These are phyloP conservation scores for Emergomyces pasteurianus DNA, from an alignment of 2,329 filamentous ascomycete species.

Conservation along the genomic window DNA sequence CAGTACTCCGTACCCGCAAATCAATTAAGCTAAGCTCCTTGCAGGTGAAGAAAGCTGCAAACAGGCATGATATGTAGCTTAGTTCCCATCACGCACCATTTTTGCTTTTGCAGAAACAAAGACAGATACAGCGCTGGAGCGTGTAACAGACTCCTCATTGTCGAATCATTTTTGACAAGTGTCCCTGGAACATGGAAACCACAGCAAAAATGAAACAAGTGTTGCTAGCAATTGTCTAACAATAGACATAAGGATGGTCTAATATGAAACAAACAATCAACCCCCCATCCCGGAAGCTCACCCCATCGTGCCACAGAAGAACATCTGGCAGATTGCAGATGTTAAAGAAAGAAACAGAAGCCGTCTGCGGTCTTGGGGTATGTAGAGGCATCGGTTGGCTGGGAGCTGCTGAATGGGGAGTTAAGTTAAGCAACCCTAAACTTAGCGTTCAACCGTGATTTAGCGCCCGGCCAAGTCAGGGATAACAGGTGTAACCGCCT, in stretches of 20 bases:
- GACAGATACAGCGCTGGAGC: not conserved
- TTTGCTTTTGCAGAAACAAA: not conserved
- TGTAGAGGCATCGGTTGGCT: not conserved
- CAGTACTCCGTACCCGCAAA: too few relatives aligned
- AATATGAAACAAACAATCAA: not conserved
- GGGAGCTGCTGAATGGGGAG: not conserved
- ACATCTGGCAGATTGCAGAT: not conserved
- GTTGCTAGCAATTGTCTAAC: not conserved
- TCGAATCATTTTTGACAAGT: not conserved
- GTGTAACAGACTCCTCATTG: not conserved
- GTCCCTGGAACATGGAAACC: not conserved
- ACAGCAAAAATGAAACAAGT: not conserved
- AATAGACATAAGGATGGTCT: not conserved
- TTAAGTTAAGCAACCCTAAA: too few relatives aligned
- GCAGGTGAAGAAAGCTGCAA: too few relatives aligned
- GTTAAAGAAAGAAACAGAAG: slow-evolving; percentile 4
- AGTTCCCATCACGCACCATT: not conserved
- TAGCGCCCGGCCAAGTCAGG: not conserved
- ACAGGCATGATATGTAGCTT: not conserved
- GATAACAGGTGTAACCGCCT: not conserved
- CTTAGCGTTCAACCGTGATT: not conserved
- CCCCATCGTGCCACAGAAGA: not conserved
- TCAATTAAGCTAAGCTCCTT: not conserved
- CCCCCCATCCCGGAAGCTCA: too few relatives aligned
- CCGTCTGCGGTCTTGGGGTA: not conserved